A percentile compares a stretch with the other conserved stretches of the same genome.
Evolutionary conservation across 2,329 filamentous ascomycete genomes (phyloP).

Genomic region (Apiospora malaysiana): DNA sequence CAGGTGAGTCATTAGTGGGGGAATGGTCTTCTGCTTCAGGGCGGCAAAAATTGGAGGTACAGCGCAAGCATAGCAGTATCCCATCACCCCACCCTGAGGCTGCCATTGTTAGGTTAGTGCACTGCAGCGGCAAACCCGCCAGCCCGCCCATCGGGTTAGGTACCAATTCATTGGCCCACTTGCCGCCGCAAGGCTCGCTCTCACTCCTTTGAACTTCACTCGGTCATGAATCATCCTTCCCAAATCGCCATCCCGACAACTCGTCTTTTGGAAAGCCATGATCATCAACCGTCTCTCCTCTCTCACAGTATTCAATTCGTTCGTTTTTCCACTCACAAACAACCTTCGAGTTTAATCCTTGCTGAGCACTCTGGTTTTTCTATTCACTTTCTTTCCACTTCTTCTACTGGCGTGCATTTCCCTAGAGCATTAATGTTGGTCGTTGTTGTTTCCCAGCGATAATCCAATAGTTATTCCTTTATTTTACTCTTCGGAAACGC

Average conservation of each 20-base stretch:
- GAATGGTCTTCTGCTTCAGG: background rate
- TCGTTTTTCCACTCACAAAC: background rate
- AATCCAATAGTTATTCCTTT: slow-evolving; percentile 6
- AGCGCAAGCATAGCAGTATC: background rate
- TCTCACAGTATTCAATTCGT: slow-evolving; percentile 10
- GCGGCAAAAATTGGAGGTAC: no score
- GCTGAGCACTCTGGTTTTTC: background rate
- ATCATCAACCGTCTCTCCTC: no score
- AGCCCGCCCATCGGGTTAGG: background rate
- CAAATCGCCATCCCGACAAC: background rate
- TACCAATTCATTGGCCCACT: background rate
- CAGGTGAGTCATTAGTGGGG: slow-evolving; percentile 7
- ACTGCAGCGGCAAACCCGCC: background rate
- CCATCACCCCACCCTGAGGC: background rate
- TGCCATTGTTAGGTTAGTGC: background rate
- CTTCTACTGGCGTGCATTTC: background rate
- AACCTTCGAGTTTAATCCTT: background rate
- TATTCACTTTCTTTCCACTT: background rate
- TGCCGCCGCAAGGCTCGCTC: slow-evolving; percentile 17
- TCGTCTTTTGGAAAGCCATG: background rate
- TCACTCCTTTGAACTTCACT: background rate
- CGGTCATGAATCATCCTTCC: slow-evolving; percentile 2
- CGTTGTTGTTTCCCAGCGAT: background rate
- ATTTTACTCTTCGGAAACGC: background rate
- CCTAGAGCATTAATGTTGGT: background rate